Conservation (phyloP, 1,284 basidiomycete genomes). For the Trametes polyzona region DNA sequence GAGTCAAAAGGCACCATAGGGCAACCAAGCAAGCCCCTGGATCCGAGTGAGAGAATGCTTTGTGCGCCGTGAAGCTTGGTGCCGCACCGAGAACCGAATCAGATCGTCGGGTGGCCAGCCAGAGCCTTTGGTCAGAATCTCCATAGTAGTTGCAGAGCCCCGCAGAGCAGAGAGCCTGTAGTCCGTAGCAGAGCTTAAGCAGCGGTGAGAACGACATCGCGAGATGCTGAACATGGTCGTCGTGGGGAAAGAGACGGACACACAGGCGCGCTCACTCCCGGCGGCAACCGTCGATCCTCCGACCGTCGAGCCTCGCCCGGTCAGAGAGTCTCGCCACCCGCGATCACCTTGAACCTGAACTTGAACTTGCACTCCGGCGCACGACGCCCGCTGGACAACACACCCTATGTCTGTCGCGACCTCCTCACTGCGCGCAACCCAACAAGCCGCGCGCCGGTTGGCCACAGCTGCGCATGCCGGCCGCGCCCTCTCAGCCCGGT, state of each 20-base stretch:
- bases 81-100: conserved; percentile 18
- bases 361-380: not conserved
- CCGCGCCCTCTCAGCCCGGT: conserved; percentile 5
- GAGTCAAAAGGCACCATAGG: conserved; percentile 10
- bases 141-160: conserved; percentile 16
- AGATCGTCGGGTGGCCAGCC: conserved; percentile 12
- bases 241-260: conserved; percentile 6
- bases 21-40: conserved; percentile 8
- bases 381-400: not conserved
- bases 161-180: not conserved
- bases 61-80: conserved; percentile 9
- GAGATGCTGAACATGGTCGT: conserved; percentile 11
- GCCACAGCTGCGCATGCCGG: conserved; percentile 1
- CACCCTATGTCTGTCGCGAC: conserved; percentile 19
- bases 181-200: not conserved
- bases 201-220: not conserved
- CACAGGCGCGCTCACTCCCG: not conserved
- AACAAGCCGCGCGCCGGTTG: conserved; percentile 6
- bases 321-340: not conserved
- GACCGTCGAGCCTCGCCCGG: not conserved
- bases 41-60: conserved; percentile 13
- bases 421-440: conserved; percentile 12
- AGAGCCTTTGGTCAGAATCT: not conserved
- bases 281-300: not conserved
- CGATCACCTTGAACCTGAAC: not conserved